A percentile compares a stretch with the other conserved stretches of the same genome.
Evolutionary conservation across 2,329 filamentous ascomycete species (phyloP).

Genomic region (Fusarium poae): DNA sequence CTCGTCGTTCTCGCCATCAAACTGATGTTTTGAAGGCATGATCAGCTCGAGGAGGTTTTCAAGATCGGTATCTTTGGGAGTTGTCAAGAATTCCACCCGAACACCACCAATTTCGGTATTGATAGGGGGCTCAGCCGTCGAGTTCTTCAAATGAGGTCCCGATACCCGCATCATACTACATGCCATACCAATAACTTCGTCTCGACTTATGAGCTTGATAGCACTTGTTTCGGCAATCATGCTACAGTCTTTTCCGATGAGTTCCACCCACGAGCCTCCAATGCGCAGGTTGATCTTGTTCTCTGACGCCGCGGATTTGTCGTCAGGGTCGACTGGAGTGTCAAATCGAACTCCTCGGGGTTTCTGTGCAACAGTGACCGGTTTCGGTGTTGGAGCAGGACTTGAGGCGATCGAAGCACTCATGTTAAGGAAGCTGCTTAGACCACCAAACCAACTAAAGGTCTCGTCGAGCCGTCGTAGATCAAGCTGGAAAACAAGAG

Average conservation of each 20-base stretch:
- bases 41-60: conserved; percentile 86
- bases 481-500: conserved; percentile 81
- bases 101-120: conserved; percentile 74
- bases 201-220: conserved; percentile 82
- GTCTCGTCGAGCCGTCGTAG: conserved; percentile 86
- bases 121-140: conserved; percentile 70
- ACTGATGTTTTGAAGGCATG: conserved; percentile 91
- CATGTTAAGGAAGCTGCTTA: conserved; percentile 91
- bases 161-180: conserved; percentile 81
- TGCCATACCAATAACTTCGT: conserved; percentile 77
- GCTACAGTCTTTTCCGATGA: conserved; percentile 83
- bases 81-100: conserved; percentile 77
- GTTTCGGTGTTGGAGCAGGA: conserved; percentile 63
- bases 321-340: conserved; percentile 63
- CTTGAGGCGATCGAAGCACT: conserved; percentile 85
- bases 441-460: conserved; percentile 87
- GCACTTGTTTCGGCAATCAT: conserved; percentile 82
- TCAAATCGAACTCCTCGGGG: conserved; percentile 71
- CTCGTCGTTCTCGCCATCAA: conserved; percentile 86
- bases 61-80: conserved; percentile 83
- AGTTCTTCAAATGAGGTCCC: conserved; percentile 73
- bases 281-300: conserved; percentile 83
- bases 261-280: conserved; percentile 78
- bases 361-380: conserved; percentile 58
- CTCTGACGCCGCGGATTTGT: conserved; percentile 61